Evolutionary conservation across 2,329 filamentous ascomycete species (phyloP).

Genomic region (Aureobasidium sp.): DNA sequence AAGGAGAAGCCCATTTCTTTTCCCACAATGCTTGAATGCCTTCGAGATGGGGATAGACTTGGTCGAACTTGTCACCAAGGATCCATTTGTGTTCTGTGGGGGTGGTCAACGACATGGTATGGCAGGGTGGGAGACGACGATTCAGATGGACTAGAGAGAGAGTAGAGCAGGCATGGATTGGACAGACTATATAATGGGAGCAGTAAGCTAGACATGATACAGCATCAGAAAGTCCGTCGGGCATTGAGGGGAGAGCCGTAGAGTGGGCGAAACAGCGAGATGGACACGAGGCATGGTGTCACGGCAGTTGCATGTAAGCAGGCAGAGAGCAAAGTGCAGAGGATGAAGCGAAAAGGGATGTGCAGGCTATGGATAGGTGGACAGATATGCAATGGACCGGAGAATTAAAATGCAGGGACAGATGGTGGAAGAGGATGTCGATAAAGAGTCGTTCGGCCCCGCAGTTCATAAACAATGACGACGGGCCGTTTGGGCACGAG

Average conservation of each 20-base stretch:
- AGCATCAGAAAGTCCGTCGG: conserved; percentile 8
- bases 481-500: not conserved
- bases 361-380: not conserved
- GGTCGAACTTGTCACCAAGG: conserved; percentile 42
- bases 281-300: not conserved
- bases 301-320: conserved; percentile 8
- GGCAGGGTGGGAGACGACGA: not conserved
- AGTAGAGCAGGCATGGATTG: not conserved
- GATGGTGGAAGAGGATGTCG: not conserved
- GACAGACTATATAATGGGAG: not conserved
- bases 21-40: conserved; percentile 50
- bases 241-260: conserved; percentile 10
- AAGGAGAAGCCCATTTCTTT: conserved; percentile 33
- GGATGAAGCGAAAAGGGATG: not conserved
- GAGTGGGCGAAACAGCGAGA: not conserved
- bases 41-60: conserved; percentile 49
- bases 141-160: not conserved
- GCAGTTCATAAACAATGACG: not conserved
- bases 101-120: conserved; percentile 13
- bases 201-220: not conserved
- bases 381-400: not conserved
- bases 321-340: not conserved
- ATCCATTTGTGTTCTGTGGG: conserved; percentile 25
- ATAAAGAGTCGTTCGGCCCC: not conserved
- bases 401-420: conserved; percentile 5